Evolutionary conservation across 2,329 filamentous ascomycete genomes (phyloP), one percentile per base, ranked within the genome.

Genomic region (Coniochaeta prunicola): DNA sequence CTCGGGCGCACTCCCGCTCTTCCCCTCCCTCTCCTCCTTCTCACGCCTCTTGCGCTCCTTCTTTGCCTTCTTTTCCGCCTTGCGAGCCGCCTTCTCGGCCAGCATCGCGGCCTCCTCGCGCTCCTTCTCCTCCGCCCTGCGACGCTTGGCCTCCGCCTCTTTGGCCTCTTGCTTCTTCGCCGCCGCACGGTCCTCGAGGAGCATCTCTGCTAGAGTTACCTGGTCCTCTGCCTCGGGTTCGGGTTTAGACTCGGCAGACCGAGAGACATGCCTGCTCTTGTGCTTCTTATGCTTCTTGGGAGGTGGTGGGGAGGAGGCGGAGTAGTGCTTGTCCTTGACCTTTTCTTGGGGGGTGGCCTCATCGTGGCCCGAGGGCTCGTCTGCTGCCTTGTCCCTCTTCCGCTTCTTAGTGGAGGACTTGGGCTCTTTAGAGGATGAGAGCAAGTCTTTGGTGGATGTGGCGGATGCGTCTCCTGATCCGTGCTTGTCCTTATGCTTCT

Each of bases 361-460:
- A 3, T 36, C 53, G 33, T 30, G 36, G 36, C n/a, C 36, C n/a
- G 7, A 50, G 21, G 24, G 10, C n/a, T n/a, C n/a, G 50, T 15
- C 28, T 55, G 21, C 30, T 59, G 58, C n/a, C 38, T 30, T 54
- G 33, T 61, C 57, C 60, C 62, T 61, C 34, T 62, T 61, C 50
- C 57, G 61, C 55, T 60, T 62, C 60, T 65, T 66, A 58, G 61
- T 62, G 24, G 60, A 54, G 5, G 59, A 56, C 53, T 60, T 61
- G 36, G 7, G 5, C 10, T 12, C 5, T 10, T 21, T 7, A 12
- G 28, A 28, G 30, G 30, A 19, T 9, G 28, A 21, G 42, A 57
- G 36, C 21, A 21, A 24, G 42, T 13, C 4, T 4, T 48, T 19
- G 4, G 30, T 5, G 6, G 31, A 13, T 15, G 53, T 10, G 10